Percentiles rank a stretch among this genome's conserved stretches.
Evolutionary conservation across 1,284 basidiomycete genomes (phyloP).

Genomic region (Fomitopsis betulina): DNA sequence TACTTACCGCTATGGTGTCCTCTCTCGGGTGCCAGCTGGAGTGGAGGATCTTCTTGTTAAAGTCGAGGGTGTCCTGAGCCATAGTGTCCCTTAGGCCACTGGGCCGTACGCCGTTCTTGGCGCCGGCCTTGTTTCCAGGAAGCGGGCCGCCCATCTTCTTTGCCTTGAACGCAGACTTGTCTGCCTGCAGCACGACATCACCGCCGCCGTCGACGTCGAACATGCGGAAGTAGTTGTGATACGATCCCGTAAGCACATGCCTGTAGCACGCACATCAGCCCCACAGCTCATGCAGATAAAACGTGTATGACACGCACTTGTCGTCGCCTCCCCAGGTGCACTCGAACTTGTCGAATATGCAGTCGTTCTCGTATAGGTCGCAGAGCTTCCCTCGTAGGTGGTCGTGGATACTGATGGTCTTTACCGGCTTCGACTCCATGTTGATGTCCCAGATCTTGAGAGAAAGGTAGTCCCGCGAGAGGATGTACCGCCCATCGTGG

Average conservation of each 20-base stretch:
- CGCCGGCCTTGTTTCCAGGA: slow-evolving; percentile 58
- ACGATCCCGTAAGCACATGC: slow-evolving; percentile 94
- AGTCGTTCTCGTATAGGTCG: slow-evolving; percentile 99
- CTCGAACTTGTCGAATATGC: slow-evolving; percentile 99
- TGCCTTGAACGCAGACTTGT: slow-evolving; percentile 99
- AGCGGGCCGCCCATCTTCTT: slow-evolving; percentile 93
- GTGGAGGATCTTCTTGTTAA: slow-evolving; percentile 99
- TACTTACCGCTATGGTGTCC: slow-evolving; percentile 91
- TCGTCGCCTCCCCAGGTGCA: slow-evolving; percentile 96
- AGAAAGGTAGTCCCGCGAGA: slow-evolving; percentile 96
- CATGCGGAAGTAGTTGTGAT: slow-evolving; percentile 99
- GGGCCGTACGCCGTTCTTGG: slow-evolving; percentile 66
- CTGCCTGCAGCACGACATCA: slow-evolving; percentile 95
- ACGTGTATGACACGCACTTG: slow-evolving; percentile 56
- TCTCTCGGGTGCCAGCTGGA: slow-evolving; percentile 97
- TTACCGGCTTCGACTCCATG: slow-evolving; percentile 96
- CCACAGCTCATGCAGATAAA: background rate
- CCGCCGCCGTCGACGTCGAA: slow-evolving; percentile 90
- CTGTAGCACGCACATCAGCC: slow-evolving; percentile 36
- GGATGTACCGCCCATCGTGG: slow-evolving; percentile 93
- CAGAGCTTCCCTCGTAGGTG: slow-evolving; percentile 97
- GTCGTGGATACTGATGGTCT: slow-evolving; percentile 99
- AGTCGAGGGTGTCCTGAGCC: slow-evolving; percentile 91
- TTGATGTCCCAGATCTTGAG: slow-evolving; percentile 99
- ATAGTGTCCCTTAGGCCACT: slow-evolving; percentile 78